Conservation (phyloP, 768 basidiomycete species). For the Crepidotus variabilis region DNA sequence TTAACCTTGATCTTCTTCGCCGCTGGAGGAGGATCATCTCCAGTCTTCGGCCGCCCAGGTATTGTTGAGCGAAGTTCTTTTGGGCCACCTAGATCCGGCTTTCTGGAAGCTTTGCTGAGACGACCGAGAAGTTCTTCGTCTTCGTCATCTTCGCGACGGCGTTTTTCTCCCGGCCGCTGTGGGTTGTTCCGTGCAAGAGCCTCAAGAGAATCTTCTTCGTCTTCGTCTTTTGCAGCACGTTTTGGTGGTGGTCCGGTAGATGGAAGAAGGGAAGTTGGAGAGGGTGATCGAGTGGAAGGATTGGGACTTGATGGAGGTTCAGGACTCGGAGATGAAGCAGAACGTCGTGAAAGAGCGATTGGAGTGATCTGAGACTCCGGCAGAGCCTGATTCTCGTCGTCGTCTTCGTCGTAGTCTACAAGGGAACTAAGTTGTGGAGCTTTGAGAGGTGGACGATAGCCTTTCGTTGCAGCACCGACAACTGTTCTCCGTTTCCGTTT, state of each 20-base stretch:
- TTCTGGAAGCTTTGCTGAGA: slow-evolving; percentile 58
- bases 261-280: slow-evolving; percentile 24
- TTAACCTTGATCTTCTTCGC: slow-evolving; percentile 73
- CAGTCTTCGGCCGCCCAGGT: slow-evolving; percentile 34
- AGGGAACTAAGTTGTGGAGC: slow-evolving; percentile 56
- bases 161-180: slow-evolving; percentile 53
- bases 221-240: slow-evolving; percentile 34
- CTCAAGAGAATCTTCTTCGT: slow-evolving; percentile 62
- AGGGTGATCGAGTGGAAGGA: slow-evolving; percentile 25
- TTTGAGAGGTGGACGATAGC: slow-evolving; percentile 45
- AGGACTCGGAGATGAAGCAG: slow-evolving; percentile 10
- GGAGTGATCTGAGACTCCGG: slow-evolving; percentile 1
- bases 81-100: slow-evolving; percentile 43
- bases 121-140: slow-evolving; percentile 71
- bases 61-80: slow-evolving; percentile 30
- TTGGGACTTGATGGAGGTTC: slow-evolving; percentile 14
- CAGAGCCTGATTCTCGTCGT: slow-evolving; percentile 42
- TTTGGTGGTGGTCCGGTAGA: slow-evolving; percentile 40
- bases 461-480: slow-evolving; percentile 38
- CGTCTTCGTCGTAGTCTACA: slow-evolving; percentile 77
- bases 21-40: slow-evolving; percentile 44
- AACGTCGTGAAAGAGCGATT: slow-evolving; percentile 8
- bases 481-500: slow-evolving; percentile 59
- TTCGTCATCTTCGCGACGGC: slow-evolving; percentile 68
- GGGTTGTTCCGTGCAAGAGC: slow-evolving; percentile 39